phyloP scores from a whole-genome alignment of 495 filamentous ascomycete genomes.

The Extremus antarcticus region DNA sequence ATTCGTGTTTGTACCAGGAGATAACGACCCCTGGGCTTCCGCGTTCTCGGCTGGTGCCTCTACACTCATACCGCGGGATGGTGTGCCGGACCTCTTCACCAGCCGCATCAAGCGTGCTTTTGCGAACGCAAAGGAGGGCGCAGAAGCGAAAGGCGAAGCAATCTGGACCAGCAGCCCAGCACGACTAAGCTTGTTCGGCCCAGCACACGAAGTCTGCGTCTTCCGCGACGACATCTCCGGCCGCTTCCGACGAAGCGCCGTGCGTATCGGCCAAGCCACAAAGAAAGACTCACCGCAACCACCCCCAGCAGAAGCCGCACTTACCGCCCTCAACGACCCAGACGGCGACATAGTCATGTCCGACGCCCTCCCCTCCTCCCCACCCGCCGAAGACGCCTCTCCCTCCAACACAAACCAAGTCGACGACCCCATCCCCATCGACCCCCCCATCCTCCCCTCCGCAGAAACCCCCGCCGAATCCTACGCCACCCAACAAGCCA shows the following conservation, averaged over 20 bases:
- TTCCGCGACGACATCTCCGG: slow-evolving; percentile 77
- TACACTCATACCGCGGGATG: slow-evolving; percentile 57
- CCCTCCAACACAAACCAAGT: slow-evolving; percentile 5
- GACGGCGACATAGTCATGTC: slow-evolving; percentile 13
- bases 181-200: slow-evolving; percentile 70
- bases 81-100: slow-evolving; percentile 78
- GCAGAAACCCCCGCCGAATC: slow-evolving; percentile 16
- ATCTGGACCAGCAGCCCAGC: slow-evolving; percentile 83
- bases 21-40: slow-evolving; percentile 90
- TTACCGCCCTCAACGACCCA: no score
- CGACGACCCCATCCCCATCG: not conserved
- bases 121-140: slow-evolving; percentile 58
- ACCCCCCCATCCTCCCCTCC: not conserved
- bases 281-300: not conserved
- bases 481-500: slow-evolving; percentile 37
- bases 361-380: slow-evolving; percentile 12
- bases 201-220: slow-evolving; percentile 71
- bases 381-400: slow-evolving; percentile 6
- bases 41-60: slow-evolving; percentile 77
- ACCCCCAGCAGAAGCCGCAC: not conserved
- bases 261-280: slow-evolving; percentile 39
- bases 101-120: slow-evolving; percentile 71
- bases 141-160: slow-evolving; percentile 50
- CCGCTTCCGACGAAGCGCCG: slow-evolving; percentile 60
- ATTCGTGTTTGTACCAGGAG: slow-evolving; percentile 86